Conservation (phyloP, 192 early-diverging fungal genomes). For the Coemansia sp. region DNA sequence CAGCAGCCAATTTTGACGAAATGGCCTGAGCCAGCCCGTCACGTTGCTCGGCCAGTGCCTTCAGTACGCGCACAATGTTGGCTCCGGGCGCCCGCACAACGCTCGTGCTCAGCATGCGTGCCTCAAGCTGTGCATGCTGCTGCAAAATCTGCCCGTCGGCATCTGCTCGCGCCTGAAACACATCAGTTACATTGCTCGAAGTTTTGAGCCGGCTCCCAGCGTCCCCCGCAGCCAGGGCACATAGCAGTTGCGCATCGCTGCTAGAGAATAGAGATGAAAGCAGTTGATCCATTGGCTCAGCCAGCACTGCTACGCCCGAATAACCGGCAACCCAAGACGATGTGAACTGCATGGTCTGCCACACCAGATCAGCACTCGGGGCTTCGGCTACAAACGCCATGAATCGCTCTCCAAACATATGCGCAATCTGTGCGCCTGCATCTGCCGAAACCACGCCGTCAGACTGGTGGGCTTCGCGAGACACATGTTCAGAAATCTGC, state of each 20-base stretch:
- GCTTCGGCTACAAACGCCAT: conserved; percentile 26
- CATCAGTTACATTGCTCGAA: background rate
- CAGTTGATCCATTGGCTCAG: conserved; percentile 8
- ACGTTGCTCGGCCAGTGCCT: conserved; percentile 6
- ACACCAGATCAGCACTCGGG: conserved; percentile 15
- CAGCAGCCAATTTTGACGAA: conserved; percentile 2
- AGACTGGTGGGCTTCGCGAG: background rate
- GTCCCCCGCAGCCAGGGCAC: conserved; percentile 20
- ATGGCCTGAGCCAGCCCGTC: background rate
- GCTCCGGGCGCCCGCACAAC: conserved; percentile 12
- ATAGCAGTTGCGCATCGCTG: conserved; percentile 14
- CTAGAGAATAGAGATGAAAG: conserved; percentile 21
- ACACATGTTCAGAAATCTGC: background rate
- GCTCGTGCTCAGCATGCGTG: conserved; percentile 21
- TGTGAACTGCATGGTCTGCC: conserved; percentile 43
- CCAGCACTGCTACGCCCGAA: conserved; percentile 24
- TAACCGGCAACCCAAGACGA: conserved; percentile 32
- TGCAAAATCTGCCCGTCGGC: background rate
- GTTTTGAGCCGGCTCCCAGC: background rate
- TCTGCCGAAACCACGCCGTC: background rate
- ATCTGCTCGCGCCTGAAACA: no score
- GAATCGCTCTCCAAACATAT: conserved; percentile 29
- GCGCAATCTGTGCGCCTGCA: background rate
- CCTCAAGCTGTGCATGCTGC: conserved; percentile 13
- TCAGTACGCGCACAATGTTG: conserved; percentile 13